Percentiles rank a stretch among this genome's conserved stretches.
Evolutionary conservation across 148 eudicot species (phyloP).

Genomic region (Cornus controversa): DNA sequence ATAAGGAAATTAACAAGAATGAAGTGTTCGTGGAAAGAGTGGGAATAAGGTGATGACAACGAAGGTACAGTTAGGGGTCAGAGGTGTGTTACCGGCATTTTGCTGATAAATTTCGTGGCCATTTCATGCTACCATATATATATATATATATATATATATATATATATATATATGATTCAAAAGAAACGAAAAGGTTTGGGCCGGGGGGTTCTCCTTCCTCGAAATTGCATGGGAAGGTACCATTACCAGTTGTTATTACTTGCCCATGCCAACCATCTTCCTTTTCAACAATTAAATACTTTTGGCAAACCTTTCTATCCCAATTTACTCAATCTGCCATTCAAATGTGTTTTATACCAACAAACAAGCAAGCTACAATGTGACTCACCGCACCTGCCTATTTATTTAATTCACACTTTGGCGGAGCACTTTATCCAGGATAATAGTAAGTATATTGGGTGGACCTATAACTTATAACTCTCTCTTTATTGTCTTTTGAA

Average conservation of each 20-base stretch:
- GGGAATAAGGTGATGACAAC: not conserved
- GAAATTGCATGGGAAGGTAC: slow-evolving; percentile 33
- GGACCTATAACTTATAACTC: too few relatives aligned
- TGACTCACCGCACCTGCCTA: too few relatives aligned
- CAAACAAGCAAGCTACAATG: too few relatives aligned
- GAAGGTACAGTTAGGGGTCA: slow-evolving; percentile 18
- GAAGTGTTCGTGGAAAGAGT: not conserved
- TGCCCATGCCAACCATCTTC: slow-evolving; percentile 2
- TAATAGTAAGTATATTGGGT: too few relatives aligned
- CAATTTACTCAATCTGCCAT: not conserved
- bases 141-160: too few relatives aligned
- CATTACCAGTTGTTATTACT: not conserved
- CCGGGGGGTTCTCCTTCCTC: slow-evolving; percentile 25
- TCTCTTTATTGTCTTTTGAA: too few relatives aligned
- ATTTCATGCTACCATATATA: too few relatives aligned
- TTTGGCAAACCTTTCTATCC: not conserved
- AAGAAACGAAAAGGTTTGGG: not conserved
- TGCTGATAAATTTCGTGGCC: not conserved
- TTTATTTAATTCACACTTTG: too few relatives aligned
- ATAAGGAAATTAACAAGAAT: not conserved
- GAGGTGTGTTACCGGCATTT: not conserved
- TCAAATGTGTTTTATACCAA: too few relatives aligned
- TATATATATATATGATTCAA: too few relatives aligned
- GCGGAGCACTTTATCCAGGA: too few relatives aligned
- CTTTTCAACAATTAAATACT: not conserved